These are phyloP conservation scores for Diaporthe eres DNA, from an alignment of 2,329 filamentous ascomycete species.

Conservation along the genomic window DNA sequence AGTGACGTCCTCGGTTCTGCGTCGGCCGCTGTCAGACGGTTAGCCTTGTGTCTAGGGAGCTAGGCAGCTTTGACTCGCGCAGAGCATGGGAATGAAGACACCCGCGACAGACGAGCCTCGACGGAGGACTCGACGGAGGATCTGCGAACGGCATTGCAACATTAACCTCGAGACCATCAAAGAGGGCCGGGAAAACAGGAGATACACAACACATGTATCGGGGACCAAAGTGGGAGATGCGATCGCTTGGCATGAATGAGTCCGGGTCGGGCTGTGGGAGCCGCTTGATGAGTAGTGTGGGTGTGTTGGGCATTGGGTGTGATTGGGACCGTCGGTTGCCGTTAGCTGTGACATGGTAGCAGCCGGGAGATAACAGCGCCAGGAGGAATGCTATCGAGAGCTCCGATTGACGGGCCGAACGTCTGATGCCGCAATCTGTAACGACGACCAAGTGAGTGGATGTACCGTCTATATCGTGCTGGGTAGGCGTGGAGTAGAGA, in stretches of 20 bases:
- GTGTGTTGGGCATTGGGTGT: not conserved
- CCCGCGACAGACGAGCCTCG: not conserved
- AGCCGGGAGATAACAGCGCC: conserved; percentile 16
- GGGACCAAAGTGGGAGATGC: not conserved
- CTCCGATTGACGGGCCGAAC: conserved; percentile 24
- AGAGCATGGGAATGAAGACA: not conserved
- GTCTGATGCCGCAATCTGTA: conserved; percentile 11
- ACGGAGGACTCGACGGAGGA: not conserved
- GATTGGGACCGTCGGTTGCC: not conserved
- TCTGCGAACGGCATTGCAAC: not conserved
- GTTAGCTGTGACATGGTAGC: not conserved
- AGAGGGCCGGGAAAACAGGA: not conserved
- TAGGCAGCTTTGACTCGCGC: not conserved
- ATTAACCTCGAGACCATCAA: not conserved
- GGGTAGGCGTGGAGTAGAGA: not conserved
- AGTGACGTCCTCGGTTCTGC: conserved; percentile 3
- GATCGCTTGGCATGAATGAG: not conserved
- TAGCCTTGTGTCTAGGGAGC: not conserved
- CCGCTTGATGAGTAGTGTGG: not conserved
- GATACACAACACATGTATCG: not conserved
- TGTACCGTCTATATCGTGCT: not conserved
- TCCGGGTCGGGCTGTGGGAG: not conserved
- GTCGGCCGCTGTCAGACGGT: conserved; percentile 2
- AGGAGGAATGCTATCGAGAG: not conserved
- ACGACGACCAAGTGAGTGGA: not conserved